Evolutionary conservation across 192 early-diverging fungal genomes (phyloP).

Genomic region (Chytriomyces confervae): DNA sequence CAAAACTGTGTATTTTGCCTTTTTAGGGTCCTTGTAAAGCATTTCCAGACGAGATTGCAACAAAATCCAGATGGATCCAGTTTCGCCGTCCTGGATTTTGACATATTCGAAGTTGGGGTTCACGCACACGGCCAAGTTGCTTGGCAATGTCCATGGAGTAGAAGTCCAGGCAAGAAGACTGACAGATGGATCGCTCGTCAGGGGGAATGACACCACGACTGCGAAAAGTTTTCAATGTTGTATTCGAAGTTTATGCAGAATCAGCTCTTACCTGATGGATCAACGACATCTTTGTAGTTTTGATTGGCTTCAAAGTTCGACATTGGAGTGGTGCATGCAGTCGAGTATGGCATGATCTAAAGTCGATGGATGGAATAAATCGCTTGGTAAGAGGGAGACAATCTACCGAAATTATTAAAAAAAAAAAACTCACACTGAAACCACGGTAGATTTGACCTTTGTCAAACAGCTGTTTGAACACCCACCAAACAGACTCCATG

Average conservation of each 20-base stretch:
- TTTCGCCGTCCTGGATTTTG: slow-evolving; percentile 88
- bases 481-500: slow-evolving; percentile 99
- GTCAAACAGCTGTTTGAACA: slow-evolving; percentile 93
- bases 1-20: slow-evolving; percentile 89
- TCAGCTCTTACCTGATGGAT: slow-evolving; percentile 73
- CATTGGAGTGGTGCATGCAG: slow-evolving; percentile 86
- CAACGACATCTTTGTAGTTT: slow-evolving; percentile 98
- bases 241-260: background rate
- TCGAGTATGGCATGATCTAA: slow-evolving; percentile 94
- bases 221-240: background rate
- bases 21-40: slow-evolving; percentile 94
- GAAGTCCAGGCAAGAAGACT: slow-evolving; percentile 96
- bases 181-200: slow-evolving; percentile 78
- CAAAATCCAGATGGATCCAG: slow-evolving; percentile 85
- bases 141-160: slow-evolving; percentile 98
- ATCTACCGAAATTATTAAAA: background rate
- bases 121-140: slow-evolving; percentile 92
- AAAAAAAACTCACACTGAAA: slow-evolving; percentile 62
- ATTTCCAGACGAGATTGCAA: slow-evolving; percentile 81
- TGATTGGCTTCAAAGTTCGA: slow-evolving; percentile 97
- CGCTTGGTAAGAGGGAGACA: slow-evolving; percentile 6
- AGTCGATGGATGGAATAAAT: background rate
- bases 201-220: slow-evolving; percentile 93
- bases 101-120: slow-evolving; percentile 93
- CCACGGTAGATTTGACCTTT: slow-evolving; percentile 97